Base-by-base conservation (phyloP, 2,329 filamentous ascomycete species). In the Epichloe amarillans region DNA sequence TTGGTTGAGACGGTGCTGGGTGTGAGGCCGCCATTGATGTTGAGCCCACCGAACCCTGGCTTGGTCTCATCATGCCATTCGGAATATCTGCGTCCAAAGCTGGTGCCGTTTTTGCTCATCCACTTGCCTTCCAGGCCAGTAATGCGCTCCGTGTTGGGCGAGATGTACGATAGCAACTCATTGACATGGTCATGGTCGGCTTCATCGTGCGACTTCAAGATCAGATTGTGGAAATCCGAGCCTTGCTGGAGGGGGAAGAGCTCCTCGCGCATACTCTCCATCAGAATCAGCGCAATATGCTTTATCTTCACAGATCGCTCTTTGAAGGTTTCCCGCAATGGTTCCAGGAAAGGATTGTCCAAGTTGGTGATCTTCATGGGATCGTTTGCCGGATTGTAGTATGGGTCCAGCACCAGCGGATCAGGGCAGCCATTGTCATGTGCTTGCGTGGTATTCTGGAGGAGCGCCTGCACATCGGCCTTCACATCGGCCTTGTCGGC, bases 201-300 rank as follows among this genome's bases (percentile, higher is more conserved):
- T 4, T 61, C 62, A 41, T 65, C 62, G 2, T 65, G 60, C 1
- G 66, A 69, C 4, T 62, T 58, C 17, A 60, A 56, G 2, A 66
- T 59, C 2, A 65, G 62, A 8, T 67, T 58, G 52, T 63, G 66
- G 35, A 72, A 50, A 64, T 54, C 4, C 63, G 65, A 4, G 63
- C 61, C 52, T 66, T 67, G 43, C 68, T 68, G 40, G 14, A 73
- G 57, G 0, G 71, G 70, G 23, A 72, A 73, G 2, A 73, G 62
- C 46, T 73, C 70, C 5, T 66, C 65, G n/a, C 71, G 64, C 1
- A 69, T 70, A 41, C 70, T 72, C 51, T 73, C 71, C 4, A 73
- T 60, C 38, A 70, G 62, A 1, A 73, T 53, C 17, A 72, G 52
- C 3, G 72, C 55, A 4, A 73, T 59, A 47, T 73, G 70, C 51